Conservation (phyloP, 441 rosid species). For the Iberis amara region DNA sequence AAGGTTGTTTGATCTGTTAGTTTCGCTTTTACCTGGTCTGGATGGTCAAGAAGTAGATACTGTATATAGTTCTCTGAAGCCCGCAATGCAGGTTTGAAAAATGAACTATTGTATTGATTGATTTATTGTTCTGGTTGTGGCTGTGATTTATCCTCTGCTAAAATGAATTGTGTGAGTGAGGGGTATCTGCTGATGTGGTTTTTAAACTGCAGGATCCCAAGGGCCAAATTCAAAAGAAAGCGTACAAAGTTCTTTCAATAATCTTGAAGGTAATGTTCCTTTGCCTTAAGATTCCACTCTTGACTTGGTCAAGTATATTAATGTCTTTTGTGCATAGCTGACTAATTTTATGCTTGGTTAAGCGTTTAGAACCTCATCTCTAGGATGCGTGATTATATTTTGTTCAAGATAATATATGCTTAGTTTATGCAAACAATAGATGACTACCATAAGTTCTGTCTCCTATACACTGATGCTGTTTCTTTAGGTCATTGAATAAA, state of each 20-base stretch:
- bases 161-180: slow-evolving; percentile 4
- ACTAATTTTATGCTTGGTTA: slow-evolving; percentile 14
- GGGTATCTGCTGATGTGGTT: slow-evolving; percentile 17
- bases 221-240: slow-evolving; percentile 81
- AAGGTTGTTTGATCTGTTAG: slow-evolving; percentile 66
- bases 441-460: slow-evolving; percentile 2
- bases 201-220: slow-evolving; percentile 55
- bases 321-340: slow-evolving; percentile 6
- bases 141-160: not conserved
- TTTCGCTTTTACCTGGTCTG: slow-evolving; percentile 78
- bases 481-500: slow-evolving; percentile 17
- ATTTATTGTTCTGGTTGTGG: slow-evolving; percentile 8
- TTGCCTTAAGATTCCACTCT: slow-evolving; percentile 10
- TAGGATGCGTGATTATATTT: slow-evolving; percentile 4
- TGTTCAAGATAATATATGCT: slow-evolving; percentile 7
- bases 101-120: slow-evolving; percentile 8
- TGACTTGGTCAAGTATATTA: slow-evolving; percentile 4
- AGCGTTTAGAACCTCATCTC: slow-evolving; percentile 2
- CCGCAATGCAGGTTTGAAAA: slow-evolving; percentile 67
- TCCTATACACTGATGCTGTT: slow-evolving; percentile 8
- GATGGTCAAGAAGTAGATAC: slow-evolving; percentile 46
- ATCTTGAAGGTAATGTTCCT: slow-evolving; percentile 56
- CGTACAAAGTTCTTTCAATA: slow-evolving; percentile 76
- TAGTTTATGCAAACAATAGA: slow-evolving; percentile 3
- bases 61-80: slow-evolving; percentile 53